Base-by-base conservation (phyloP, 768 basidiomycete species). In the Piloderma croceum region DNA sequence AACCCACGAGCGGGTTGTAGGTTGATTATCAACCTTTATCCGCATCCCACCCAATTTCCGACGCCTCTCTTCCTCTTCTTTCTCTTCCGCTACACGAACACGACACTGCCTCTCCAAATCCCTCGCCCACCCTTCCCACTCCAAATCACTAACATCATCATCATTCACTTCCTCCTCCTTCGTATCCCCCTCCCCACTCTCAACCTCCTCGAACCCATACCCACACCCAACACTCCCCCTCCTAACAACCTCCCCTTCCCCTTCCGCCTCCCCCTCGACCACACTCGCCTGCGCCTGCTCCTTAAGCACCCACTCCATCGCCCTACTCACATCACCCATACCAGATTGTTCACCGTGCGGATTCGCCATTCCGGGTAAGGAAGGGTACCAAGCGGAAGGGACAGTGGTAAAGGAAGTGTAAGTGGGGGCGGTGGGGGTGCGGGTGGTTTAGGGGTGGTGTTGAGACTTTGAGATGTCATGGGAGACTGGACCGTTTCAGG, bases 341-440 rank as follows among this genome's bases (percentile, higher is more conserved):
- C 54, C 54, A 5, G 55, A 40, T 31, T 41, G 10, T 24, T 42
- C 18, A 42, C 35, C 36, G 53, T 39, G 2, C 46, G 46, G 20
- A 49, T 35, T 17, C 55, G 48, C 55, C 55, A 57, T 34, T 57
- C 55, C 13, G 55, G 55, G 22, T 51, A 57, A 5, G 46, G 51
- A 12, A 46, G 41, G 20, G 49, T 29, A 29, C 27, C 27, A 29
- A 29, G 9, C 10, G 27, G 10, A 29, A 15, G 10, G 15, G 27
- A 9, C 27, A 15, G 27, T 15, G 27, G 27, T 15, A 29, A 29
- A 9, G 27, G 27, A n/a, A n/a, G n/a, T n/a, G n/a, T n/a, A n/a
- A n/a, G n/a, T n/a, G n/a, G n/a, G n/a, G n/a, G n/a, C n/a, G n/a
- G n/a, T n/a, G n/a, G n/a, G n/a, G n/a, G n/a, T n/a, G n/a, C n/a